Evolutionary conservation across 257 asterid species (phyloP).

Genomic region (Penstemon eatonii): DNA sequence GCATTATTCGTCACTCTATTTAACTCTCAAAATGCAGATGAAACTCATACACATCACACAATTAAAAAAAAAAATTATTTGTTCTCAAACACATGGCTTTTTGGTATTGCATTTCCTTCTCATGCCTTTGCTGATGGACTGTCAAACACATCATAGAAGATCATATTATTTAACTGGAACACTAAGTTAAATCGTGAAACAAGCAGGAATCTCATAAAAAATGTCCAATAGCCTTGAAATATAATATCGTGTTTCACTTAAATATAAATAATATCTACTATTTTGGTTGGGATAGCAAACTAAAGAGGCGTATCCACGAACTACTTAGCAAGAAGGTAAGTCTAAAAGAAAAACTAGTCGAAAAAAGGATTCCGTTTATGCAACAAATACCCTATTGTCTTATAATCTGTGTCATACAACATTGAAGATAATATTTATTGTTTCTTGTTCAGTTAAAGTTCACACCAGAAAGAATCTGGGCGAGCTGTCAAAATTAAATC

Average conservation of each 20-base stretch:
- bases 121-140: not conserved
- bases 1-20: not conserved
- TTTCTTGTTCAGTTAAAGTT: constrained; percentile 17
- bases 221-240: not conserved
- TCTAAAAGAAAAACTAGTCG: not conserved
- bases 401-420: not conserved
- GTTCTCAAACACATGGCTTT: not conserved
- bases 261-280: not conserved
- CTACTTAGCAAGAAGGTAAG: not conserved
- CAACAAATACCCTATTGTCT: constrained; percentile 13
- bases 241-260: not conserved
- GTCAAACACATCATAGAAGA: constrained; percentile 13
- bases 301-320: not conserved
- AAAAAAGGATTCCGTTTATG: not conserved
- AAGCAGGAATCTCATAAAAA: constrained; percentile 4
- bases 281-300: not conserved
- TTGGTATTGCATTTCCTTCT: constrained; percentile 8
- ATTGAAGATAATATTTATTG: constrained; percentile 17
- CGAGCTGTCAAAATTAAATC: not conserved
- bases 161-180: not conserved
- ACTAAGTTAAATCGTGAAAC: constrained; percentile 8
- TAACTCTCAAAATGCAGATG: not conserved
- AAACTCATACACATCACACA: not conserved
- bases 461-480: not conserved
- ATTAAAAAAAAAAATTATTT: not conserved